Conservation (phyloP, 495 filamentous ascomycete genomes). For the Neurospora sp. region DNA sequence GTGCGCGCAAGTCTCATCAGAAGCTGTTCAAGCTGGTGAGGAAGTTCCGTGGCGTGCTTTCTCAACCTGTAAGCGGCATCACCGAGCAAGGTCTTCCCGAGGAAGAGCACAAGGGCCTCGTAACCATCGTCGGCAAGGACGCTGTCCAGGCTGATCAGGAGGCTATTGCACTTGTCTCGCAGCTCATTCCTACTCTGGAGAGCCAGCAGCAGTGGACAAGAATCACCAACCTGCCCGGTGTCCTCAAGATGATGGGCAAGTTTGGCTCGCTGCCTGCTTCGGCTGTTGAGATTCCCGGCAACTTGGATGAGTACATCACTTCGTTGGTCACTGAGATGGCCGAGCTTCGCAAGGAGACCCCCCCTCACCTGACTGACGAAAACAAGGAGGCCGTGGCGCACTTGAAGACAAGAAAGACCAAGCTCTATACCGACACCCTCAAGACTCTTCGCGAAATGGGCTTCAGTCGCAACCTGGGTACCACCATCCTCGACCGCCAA, state of each 20-base stretch:
- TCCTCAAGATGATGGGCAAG: slow-evolving; percentile 40
- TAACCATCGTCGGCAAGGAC: neutral
- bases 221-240: slow-evolving; percentile 57
- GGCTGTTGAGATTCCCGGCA: slow-evolving; percentile 45
- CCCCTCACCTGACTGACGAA: slow-evolving; percentile 63
- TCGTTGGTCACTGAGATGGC: slow-evolving; percentile 58
- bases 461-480: slow-evolving; percentile 66
- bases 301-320: slow-evolving; percentile 55
- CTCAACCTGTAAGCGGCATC: slow-evolving; percentile 56
- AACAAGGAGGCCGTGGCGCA: slow-evolving; percentile 74
- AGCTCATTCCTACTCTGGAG: slow-evolving; percentile 43
- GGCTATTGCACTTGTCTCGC: slow-evolving; percentile 42
- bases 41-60: slow-evolving; percentile 70
- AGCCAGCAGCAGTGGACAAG: slow-evolving; percentile 47
- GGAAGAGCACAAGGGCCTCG: slow-evolving; percentile 9
- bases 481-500: slow-evolving; percentile 60
- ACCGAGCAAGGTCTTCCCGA: slow-evolving; percentile 59
- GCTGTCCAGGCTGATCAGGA: slow-evolving; percentile 28
- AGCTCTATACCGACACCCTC: slow-evolving; percentile 78
- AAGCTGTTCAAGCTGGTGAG: slow-evolving; percentile 86
- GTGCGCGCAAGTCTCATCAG: slow-evolving; percentile 77
- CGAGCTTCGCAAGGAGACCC: slow-evolving; percentile 71
- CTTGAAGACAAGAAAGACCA: slow-evolving; percentile 83
- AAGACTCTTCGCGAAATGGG: slow-evolving; percentile 80
- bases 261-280: slow-evolving; percentile 40